phyloP scores from a whole-genome alignment of 2,329 filamentous ascomycete genomes.

The Macrophomina phaseolina region DNA sequence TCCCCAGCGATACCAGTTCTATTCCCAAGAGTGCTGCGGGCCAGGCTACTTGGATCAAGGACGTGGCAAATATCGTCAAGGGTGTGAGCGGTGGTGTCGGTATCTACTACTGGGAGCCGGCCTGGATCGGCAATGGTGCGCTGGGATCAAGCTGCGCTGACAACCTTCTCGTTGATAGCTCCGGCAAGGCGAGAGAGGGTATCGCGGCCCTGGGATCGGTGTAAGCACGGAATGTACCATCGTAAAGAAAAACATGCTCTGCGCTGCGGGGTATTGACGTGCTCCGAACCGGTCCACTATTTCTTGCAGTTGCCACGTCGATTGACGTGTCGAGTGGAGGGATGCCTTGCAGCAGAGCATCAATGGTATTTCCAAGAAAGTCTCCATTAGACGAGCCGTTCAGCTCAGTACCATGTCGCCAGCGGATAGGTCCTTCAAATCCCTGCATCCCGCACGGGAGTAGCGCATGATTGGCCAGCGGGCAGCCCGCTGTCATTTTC shows the following conservation, averaged over 20 bases:
- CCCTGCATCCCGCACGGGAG: not conserved
- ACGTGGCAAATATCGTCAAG: constrained; percentile 63
- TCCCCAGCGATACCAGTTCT: constrained; percentile 63
- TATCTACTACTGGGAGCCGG: constrained; percentile 69
- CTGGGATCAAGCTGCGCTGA: constrained; percentile 70
- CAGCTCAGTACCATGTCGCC: no score
- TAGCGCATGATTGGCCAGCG: not conserved
- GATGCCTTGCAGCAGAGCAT: not conserved
- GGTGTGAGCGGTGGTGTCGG: constrained; percentile 63
- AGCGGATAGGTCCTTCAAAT: not conserved
- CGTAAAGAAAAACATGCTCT: not conserved
- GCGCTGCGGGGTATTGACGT: not conserved
- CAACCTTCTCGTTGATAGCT: constrained; percentile 66
- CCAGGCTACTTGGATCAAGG: constrained; percentile 66
- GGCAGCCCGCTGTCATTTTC: not conserved
- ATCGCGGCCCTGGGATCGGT: constrained; percentile 8
- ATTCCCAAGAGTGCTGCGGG: constrained; percentile 68
- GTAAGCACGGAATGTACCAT: not conserved
- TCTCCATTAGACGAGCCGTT: not conserved
- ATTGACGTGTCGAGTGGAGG: not conserved
- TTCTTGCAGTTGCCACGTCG: not conserved
- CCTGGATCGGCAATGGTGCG: constrained; percentile 69
- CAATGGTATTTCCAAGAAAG: not conserved
- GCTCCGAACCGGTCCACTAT: not conserved
- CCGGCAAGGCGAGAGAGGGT: constrained; percentile 51